Percentiles rank a stretch among this genome's conserved stretches.
These are phyloP conservation scores for Arthrobotrys conoides DNA, from an alignment of 2,329 filamentous ascomycete genomes.

Conservation along the genomic window DNA sequence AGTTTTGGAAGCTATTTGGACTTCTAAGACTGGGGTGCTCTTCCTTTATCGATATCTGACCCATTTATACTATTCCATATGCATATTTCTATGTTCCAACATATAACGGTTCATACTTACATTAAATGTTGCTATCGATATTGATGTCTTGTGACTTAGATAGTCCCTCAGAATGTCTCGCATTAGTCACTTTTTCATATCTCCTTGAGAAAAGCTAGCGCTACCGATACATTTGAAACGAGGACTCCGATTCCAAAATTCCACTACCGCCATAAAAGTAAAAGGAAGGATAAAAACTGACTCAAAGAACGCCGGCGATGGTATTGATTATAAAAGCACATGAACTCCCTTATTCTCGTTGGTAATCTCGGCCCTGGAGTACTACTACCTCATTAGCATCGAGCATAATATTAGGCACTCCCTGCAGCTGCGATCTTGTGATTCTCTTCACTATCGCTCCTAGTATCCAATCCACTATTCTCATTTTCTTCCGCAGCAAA, in stretches of 20 bases:
- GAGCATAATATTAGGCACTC: neutral
- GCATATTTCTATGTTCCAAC: too few relatives aligned
- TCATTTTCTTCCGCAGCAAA: conserved; percentile 70
- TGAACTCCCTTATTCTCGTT: neutral
- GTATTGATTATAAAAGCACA: neutral
- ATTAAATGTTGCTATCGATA: too few relatives aligned
- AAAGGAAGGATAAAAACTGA: neutral
- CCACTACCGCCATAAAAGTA: neutral
- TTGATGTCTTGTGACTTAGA: too few relatives aligned
- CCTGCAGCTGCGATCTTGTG: conserved; percentile 12
- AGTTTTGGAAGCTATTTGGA: too few relatives aligned
- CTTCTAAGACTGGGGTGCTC: too few relatives aligned
- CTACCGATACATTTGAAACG: neutral
- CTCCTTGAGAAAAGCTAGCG: neutral
- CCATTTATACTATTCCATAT: too few relatives aligned
- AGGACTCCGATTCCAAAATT: neutral
- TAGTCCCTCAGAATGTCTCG: conserved; percentile 10
- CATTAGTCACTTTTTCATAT: conserved; percentile 1
- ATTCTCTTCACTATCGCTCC: conserved; percentile 66
- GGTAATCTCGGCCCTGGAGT: neutral
- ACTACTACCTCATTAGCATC: neutral
- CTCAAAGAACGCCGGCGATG: conserved; percentile 9
- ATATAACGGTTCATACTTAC: too few relatives aligned
- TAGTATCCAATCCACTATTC: neutral
- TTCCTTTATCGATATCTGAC: too few relatives aligned